phyloP scores from a whole-genome alignment of 2,329 filamentous ascomycete species.

The Aspergillus ibericus region DNA sequence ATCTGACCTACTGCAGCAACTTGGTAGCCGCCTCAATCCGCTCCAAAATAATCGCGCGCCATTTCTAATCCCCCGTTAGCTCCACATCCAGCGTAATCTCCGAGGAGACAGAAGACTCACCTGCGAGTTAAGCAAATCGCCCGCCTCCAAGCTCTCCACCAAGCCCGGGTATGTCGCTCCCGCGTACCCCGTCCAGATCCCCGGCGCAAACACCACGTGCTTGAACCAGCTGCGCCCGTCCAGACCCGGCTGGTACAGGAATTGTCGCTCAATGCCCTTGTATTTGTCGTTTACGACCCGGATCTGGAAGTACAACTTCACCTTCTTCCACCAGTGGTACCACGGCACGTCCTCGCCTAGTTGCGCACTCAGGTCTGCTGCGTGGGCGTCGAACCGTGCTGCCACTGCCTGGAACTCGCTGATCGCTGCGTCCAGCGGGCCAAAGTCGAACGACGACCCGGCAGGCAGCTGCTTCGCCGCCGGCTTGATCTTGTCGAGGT shows the following conservation, averaged over 20 bases:
- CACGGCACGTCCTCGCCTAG: slow-evolving; percentile 64
- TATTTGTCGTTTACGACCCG: slow-evolving; percentile 73
- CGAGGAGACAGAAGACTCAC: slow-evolving; percentile 40
- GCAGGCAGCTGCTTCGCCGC: slow-evolving; percentile 26
- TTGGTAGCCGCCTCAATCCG: slow-evolving; percentile 35
- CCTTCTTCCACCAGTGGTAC: slow-evolving; percentile 73
- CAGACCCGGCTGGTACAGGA: slow-evolving; percentile 72
- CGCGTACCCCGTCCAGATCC: slow-evolving; percentile 86
- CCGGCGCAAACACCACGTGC: slow-evolving; percentile 89
- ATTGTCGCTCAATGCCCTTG: slow-evolving; percentile 78
- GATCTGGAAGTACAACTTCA: slow-evolving; percentile 64
- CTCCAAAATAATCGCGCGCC: slow-evolving; percentile 40
- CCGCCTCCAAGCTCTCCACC: slow-evolving; percentile 61
- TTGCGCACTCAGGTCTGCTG: slow-evolving; percentile 49
- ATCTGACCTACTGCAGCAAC: slow-evolving; percentile 25
- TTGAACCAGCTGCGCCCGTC: slow-evolving; percentile 88
- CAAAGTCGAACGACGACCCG: slow-evolving; percentile 41
- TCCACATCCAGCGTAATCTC: neutral
- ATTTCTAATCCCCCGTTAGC: slow-evolving; percentile 37
- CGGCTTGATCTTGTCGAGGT: slow-evolving; percentile 39
- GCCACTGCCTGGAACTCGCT: slow-evolving; percentile 50
- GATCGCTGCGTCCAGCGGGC: slow-evolving; percentile 51
- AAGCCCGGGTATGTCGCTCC: slow-evolving; percentile 68
- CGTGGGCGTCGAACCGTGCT: slow-evolving; percentile 52
- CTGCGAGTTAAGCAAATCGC: slow-evolving; percentile 48